phyloP scores from a whole-genome alignment of 164 flowering plant genomes.

The Taxillus chinensis region DNA sequence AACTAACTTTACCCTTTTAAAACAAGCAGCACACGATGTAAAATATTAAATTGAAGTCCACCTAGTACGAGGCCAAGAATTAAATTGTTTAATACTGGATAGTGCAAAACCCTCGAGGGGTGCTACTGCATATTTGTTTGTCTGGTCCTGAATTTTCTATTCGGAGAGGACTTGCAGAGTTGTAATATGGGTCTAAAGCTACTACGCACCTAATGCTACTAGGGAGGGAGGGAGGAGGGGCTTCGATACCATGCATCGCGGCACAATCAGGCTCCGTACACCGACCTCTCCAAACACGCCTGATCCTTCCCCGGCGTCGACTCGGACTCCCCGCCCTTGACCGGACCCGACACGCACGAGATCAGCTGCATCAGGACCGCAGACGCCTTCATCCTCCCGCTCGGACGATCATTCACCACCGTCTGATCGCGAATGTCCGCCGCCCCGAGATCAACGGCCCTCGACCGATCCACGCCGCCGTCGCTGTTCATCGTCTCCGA shows the following conservation, averaged over 20 bases:
- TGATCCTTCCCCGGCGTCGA: not conserved
- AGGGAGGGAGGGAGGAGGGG: too few relatives aligned
- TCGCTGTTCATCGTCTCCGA: not conserved
- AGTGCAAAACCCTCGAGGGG: too few relatives aligned
- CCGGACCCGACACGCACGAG: constrained; percentile 21
- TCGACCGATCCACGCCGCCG: not conserved
- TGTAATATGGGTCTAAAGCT: too few relatives aligned
- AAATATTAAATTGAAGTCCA: too few relatives aligned
- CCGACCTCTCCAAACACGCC: not conserved
- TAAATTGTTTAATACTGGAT: too few relatives aligned
- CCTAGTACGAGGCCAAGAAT: too few relatives aligned
- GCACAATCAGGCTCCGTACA: not conserved
- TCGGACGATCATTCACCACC: constrained; percentile 15
- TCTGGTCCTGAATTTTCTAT: too few relatives aligned
- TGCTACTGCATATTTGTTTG: too few relatives aligned
- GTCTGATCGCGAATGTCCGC: constrained; percentile 14
- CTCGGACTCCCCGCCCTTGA: constrained; percentile 1
- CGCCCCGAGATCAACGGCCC: constrained; percentile 1
- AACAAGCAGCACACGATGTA: too few relatives aligned
- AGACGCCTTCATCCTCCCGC: constrained; percentile 26
- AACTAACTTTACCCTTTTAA: too few relatives aligned
- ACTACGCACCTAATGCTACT: too few relatives aligned
- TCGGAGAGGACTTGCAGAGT: too few relatives aligned
- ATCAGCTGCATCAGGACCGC: constrained; percentile 29
- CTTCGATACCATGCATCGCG: constrained; percentile 1